A percentile compares a stretch with the other conserved stretches of the same genome.
Conservation (phyloP, 805 yeast genomes). For the Starmera pachycereana region DNA sequence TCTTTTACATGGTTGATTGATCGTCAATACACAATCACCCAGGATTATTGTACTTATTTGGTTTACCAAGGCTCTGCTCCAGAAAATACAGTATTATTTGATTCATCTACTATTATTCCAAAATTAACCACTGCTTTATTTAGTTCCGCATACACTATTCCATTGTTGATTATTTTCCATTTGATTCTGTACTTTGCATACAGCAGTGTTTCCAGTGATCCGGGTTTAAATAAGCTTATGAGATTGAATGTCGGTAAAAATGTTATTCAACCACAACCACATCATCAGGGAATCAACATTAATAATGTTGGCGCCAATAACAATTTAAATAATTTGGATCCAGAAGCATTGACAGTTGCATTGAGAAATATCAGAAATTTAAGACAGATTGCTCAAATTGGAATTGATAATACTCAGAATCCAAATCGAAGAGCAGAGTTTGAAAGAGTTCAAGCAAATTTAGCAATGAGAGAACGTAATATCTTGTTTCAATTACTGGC, state of each 20-base stretch:
- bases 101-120: conserved; percentile 1
- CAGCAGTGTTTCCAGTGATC: conserved; percentile 64
- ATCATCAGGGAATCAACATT: conserved; percentile 1
- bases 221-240: conserved; percentile 52
- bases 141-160: conserved; percentile 18
- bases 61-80: conserved; percentile 10
- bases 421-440: neutral
- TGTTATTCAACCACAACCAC: neutral
- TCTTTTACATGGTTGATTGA: conserved; percentile 48
- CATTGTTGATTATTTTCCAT: conserved; percentile 29
- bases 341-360: neutral
- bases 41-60: conserved; percentile 17
- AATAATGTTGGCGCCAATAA: neutral
- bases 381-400: neutral
- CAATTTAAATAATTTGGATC: neutral
- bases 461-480: conserved; percentile 1
- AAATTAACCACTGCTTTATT: conserved; percentile 9
- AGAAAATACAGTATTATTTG: neutral
- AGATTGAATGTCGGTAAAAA: conserved; percentile 45
- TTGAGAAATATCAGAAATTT: neutral
- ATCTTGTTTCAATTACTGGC: neutral
- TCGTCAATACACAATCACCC: conserved; percentile 33
- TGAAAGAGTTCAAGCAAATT: conserved; percentile 2
- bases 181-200: conserved; percentile 46
- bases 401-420: neutral